Conservation (phyloP, 1,139 yeast genomes). For the Lodderomyces oxycetoniae region DNA sequence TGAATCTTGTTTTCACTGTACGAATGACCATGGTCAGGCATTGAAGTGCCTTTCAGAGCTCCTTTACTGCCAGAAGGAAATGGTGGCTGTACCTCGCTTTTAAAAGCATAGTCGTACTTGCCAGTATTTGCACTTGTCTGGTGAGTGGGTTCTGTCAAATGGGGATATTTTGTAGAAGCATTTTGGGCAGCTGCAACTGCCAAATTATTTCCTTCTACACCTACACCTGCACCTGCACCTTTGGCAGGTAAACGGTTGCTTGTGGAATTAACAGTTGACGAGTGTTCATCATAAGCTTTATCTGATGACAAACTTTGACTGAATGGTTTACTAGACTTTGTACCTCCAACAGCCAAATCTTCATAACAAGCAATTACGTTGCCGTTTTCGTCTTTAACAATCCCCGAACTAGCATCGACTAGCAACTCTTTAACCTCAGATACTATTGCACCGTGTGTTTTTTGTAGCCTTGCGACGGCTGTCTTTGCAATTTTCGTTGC, state of each 20-base stretch:
- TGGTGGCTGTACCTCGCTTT: background rate
- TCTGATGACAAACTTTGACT: constrained; percentile 2
- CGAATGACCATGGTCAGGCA: background rate
- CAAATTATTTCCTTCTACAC: constrained; percentile 8
- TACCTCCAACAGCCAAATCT: constrained; percentile 11
- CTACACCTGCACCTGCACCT: constrained; percentile 11
- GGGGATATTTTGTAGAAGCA: constrained; percentile 7
- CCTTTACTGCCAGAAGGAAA: background rate
- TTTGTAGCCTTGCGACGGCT: constrained; percentile 25
- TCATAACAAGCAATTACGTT: constrained; percentile 14
- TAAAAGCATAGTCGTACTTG: background rate
- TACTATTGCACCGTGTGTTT: constrained; percentile 24
- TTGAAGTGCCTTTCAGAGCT: background rate
- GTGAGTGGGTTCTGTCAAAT: constrained; percentile 8
- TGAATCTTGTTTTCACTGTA: constrained; percentile 1
- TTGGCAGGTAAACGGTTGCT: constrained; percentile 1
- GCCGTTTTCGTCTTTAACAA: constrained; percentile 30
- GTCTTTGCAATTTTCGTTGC: constrained; percentile 30
- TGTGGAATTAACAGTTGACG: constrained; percentile 1
- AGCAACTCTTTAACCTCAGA: constrained; percentile 23
- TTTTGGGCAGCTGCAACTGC: constrained; percentile 10
- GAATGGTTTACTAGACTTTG: constrained; percentile 1
- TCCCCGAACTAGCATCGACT: constrained; percentile 30
- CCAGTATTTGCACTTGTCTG: constrained; percentile 5
- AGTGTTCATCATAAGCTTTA: background rate